phyloP scores from a whole-genome alignment of 257 asterid species.

The Solanum ossicruentum region DNA sequence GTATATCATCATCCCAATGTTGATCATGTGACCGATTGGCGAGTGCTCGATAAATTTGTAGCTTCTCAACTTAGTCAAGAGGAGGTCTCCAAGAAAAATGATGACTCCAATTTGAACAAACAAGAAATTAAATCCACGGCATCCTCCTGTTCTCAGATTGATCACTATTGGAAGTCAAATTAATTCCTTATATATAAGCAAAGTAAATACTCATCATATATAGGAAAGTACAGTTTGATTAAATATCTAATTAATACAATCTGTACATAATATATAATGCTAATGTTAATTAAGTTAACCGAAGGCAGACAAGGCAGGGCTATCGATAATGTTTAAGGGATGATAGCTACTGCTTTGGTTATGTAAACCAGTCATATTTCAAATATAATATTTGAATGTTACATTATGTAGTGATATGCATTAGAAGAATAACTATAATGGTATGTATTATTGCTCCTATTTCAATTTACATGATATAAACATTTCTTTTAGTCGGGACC shows the following conservation, averaged over 20 bases:
- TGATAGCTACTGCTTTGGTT: slow-evolving; percentile 11
- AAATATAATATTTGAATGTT: neutral
- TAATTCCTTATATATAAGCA: neutral
- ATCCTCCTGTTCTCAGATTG: slow-evolving; percentile 36
- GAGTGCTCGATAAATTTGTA: slow-evolving; percentile 74
- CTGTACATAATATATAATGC: slow-evolving; percentile 13
- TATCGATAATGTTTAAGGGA: neutral
- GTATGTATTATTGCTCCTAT: neutral
- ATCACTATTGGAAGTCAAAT: slow-evolving; percentile 32
- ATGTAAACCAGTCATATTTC: slow-evolving; percentile 17
- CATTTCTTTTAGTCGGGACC: neutral
- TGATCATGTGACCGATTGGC: slow-evolving; percentile 62
- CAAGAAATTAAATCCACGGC: slow-evolving; percentile 36
- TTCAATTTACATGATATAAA: neutral
- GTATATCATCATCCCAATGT: neutral
- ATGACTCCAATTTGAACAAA: slow-evolving; percentile 17
- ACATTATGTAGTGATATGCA: neutral
- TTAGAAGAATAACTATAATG: neutral
- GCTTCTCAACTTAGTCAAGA: slow-evolving; percentile 86
- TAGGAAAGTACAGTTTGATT: slow-evolving; percentile 4
- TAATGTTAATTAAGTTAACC: neutral
- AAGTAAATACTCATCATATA: neutral
- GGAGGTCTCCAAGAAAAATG: slow-evolving; percentile 26
- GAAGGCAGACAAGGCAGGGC: neutral
- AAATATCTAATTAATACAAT: neutral